phyloP scores from a whole-genome alignment of 2,329 filamentous ascomycete species.

The Fusarium neocosmosporiellum region DNA sequence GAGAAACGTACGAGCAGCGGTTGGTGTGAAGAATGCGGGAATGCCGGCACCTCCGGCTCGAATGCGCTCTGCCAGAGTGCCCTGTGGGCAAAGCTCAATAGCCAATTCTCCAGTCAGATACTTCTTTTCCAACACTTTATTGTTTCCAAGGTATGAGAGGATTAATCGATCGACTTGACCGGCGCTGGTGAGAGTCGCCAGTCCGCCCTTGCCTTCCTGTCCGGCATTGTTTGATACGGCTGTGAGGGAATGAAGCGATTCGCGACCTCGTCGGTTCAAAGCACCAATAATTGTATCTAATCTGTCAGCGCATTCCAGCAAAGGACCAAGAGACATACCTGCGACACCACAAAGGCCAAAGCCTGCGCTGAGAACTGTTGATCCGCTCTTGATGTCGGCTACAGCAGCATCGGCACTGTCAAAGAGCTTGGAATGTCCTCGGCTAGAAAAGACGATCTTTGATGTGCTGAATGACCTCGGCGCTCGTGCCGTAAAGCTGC shows the following conservation, averaged over 20 bases:
- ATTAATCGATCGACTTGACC: conserved; percentile 80
- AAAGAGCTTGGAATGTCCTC: conserved; percentile 58
- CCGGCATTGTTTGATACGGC: conserved; percentile 87
- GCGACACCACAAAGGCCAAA: conserved; percentile 86
- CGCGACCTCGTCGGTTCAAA: conserved; percentile 68
- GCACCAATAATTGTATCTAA: conserved; percentile 78
- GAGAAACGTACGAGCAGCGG: conserved; percentile 68
- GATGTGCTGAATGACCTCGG: conserved; percentile 37
- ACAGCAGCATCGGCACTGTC: conserved; percentile 74
- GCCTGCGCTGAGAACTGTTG: conserved; percentile 78
- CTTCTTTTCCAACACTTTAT: conserved; percentile 79
- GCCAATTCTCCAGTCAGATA: conserved; percentile 80
- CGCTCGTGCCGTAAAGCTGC: conserved; percentile 32
- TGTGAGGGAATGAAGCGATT: conserved; percentile 74
- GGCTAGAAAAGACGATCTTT: conserved; percentile 12
- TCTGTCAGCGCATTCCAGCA: not conserved
- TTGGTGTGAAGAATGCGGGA: conserved; percentile 84
- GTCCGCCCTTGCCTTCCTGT: conserved; percentile 72
- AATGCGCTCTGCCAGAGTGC: conserved; percentile 78
- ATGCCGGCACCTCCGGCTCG: conserved; percentile 80
- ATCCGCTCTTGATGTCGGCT: conserved; percentile 75
- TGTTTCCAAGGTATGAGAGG: conserved; percentile 80
- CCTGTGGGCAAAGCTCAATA: conserved; percentile 81
- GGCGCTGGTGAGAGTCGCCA: conserved; percentile 74
- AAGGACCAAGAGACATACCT: conserved; percentile 54